phyloP scores from a whole-genome alignment of 768 basidiomycete species.

The Leccinum imitatum region DNA sequence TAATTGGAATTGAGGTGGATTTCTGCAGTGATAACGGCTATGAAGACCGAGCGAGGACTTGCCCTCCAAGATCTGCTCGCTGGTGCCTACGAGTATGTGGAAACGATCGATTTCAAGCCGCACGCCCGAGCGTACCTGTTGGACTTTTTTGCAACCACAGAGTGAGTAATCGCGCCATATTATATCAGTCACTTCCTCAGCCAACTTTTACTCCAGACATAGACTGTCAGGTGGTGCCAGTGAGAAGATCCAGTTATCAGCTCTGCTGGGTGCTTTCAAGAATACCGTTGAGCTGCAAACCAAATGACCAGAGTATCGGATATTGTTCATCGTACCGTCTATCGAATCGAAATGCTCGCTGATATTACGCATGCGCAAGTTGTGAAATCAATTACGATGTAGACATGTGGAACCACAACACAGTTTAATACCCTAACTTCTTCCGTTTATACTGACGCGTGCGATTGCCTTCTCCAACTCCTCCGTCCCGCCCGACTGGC shows the following conservation, averaged over 20 bases:
- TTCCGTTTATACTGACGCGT: slow-evolving; percentile 8
- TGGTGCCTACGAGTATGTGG: slow-evolving; percentile 88
- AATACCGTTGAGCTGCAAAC: slow-evolving; percentile 79
- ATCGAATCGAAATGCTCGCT: background rate
- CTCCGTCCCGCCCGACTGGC: background rate
- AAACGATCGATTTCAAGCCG: slow-evolving; percentile 82
- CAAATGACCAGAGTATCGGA: slow-evolving; percentile 29
- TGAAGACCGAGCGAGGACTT: slow-evolving; percentile 91
- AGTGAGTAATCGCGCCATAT: slow-evolving; percentile 53
- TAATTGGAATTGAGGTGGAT: background rate
- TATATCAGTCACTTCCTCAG: background rate
- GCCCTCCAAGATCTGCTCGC: slow-evolving; percentile 93
- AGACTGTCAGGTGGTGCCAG: slow-evolving; percentile 88
- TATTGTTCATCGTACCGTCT: background rate
- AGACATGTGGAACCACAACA: background rate
- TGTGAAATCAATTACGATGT: background rate
- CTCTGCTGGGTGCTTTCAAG: slow-evolving; percentile 90
- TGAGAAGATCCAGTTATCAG: slow-evolving; percentile 93
- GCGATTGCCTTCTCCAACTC: slow-evolving; percentile 3
- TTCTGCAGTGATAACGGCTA: slow-evolving; percentile 69
- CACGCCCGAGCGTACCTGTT: slow-evolving; percentile 88
- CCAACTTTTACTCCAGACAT: slow-evolving; percentile 53
- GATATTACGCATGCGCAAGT: background rate
- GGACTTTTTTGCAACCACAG: slow-evolving; percentile 92
- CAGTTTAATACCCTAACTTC: background rate